Evolutionary conservation across 805 yeast species (phyloP).

Genomic region (Candida methanosorbosa): DNA sequence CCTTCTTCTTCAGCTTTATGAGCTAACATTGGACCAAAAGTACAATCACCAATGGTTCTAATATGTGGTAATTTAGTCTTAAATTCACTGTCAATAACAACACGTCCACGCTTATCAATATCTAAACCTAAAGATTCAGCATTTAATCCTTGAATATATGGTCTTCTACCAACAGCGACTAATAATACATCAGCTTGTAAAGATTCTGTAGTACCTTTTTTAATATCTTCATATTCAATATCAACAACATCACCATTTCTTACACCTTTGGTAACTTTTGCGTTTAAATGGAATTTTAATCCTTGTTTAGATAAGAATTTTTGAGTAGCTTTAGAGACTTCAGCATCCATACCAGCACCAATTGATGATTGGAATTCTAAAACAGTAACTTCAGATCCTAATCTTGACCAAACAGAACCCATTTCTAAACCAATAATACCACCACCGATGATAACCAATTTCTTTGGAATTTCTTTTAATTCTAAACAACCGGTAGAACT

Average conservation of each 20-base stretch:
- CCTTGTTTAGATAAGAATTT: slow-evolving; percentile 93
- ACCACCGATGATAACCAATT: slow-evolving; percentile 91
- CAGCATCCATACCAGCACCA: slow-evolving; percentile 98
- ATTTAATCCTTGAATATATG: slow-evolving; percentile 83
- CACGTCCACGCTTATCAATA: slow-evolving; percentile 83
- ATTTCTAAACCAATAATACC: slow-evolving; percentile 99
- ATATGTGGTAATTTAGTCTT: slow-evolving; percentile 89
- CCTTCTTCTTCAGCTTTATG: slow-evolving; percentile 99
- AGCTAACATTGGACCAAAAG: slow-evolving; percentile 98
- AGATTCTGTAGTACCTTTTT: slow-evolving; percentile 70
- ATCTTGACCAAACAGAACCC: slow-evolving; percentile 96
- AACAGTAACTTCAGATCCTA: slow-evolving; percentile 93
- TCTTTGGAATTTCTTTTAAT: slow-evolving; percentile 86
- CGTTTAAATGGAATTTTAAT: slow-evolving; percentile 81
- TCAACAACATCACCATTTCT: slow-evolving; percentile 85
- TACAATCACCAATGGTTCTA: slow-evolving; percentile 96
- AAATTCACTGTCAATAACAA: slow-evolving; percentile 90
- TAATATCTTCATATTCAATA: slow-evolving; percentile 82
- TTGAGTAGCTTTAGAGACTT: slow-evolving; percentile 84
- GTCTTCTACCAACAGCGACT: slow-evolving; percentile 99
- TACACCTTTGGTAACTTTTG: slow-evolving; percentile 82
- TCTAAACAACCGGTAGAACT: slow-evolving; percentile 89
- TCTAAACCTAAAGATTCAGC: slow-evolving; percentile 88
- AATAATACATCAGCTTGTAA: slow-evolving; percentile 87
- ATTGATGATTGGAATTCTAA: slow-evolving; percentile 84